Conservation (phyloP, 345 rosid genomes). For the Lenwebbia sp. region DNA sequence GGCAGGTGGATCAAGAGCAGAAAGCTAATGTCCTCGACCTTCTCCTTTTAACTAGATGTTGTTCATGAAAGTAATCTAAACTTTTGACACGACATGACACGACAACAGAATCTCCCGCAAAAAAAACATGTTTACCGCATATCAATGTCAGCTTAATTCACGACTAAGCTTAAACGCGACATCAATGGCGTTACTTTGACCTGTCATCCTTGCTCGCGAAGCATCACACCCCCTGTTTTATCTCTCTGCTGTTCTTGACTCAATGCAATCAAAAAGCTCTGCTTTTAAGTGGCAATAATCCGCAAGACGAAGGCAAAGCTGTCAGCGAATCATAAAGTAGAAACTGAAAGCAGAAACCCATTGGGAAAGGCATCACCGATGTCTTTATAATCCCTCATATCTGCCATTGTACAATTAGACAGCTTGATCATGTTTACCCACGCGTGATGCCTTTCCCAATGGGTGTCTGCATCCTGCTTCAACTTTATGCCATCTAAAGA, state of each 20-base stretch:
- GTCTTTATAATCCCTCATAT: too few relatives aligned
- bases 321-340: background rate
- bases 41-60: background rate
- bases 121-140: background rate
- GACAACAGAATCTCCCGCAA: background rate
- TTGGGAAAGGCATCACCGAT: too few relatives aligned
- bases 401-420: background rate
- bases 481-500: background rate
- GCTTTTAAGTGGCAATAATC: background rate
- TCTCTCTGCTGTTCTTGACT: too few relatives aligned
- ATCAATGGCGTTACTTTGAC: background rate
- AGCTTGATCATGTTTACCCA: background rate
- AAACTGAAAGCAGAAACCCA: too few relatives aligned
- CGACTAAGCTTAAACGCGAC: background rate
- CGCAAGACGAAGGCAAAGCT: background rate
- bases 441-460: too few relatives aligned
- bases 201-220: too few relatives aligned
- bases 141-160: background rate
- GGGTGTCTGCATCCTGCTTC: background rate
- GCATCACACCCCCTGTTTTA: too few relatives aligned
- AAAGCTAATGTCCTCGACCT: background rate
- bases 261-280: background rate
- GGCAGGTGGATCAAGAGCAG: background rate
- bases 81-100: background rate
- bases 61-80: background rate